phyloP scores from a whole-genome alignment of 495 filamentous ascomycete genomes.

The Lophiotrema nucula region DNA sequence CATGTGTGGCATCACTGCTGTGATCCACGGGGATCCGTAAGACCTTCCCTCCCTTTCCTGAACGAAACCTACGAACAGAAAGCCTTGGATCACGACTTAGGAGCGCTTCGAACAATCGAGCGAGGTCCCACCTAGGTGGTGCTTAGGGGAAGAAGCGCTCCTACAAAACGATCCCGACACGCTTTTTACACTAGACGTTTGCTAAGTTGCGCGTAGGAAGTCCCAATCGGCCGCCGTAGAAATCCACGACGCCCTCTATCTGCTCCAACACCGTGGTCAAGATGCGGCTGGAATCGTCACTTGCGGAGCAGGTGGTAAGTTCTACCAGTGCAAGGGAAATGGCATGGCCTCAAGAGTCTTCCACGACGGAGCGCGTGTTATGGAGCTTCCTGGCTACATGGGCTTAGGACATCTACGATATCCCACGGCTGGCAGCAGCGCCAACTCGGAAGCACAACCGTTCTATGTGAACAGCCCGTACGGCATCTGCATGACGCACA shows the following conservation, averaged over 20 bases:
- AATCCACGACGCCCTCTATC: conserved; percentile 85
- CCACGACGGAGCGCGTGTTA: conserved; percentile 69
- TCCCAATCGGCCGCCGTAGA: conserved; percentile 63
- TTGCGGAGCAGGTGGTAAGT: conserved; percentile 72
- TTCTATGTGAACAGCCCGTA: conserved; percentile 95
- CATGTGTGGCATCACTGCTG: conserved; percentile 84
- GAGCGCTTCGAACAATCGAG: no score
- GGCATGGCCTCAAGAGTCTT: conserved; percentile 90
- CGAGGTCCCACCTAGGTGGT: no score
- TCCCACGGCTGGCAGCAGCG: conserved; percentile 85
- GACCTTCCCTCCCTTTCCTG: not conserved
- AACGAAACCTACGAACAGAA: not conserved
- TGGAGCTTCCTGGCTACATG: conserved; percentile 84
- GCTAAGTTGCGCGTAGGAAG: conserved; percentile 16
- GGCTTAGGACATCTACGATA: conserved; percentile 87
- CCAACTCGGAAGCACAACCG: conserved; percentile 76
- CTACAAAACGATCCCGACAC: no score
- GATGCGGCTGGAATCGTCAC: conserved; percentile 89
- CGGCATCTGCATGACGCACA: conserved; percentile 69
- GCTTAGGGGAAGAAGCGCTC: no score
- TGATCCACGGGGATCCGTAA: conserved; percentile 71
- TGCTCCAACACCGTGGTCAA: conserved; percentile 82
- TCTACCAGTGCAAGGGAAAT: conserved; percentile 89
- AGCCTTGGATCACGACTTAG: no score
- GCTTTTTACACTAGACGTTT: no score